Conservation (phyloP, 1,284 basidiomycete genomes). For the Cutaneotrichosporon cutaneum region DNA sequence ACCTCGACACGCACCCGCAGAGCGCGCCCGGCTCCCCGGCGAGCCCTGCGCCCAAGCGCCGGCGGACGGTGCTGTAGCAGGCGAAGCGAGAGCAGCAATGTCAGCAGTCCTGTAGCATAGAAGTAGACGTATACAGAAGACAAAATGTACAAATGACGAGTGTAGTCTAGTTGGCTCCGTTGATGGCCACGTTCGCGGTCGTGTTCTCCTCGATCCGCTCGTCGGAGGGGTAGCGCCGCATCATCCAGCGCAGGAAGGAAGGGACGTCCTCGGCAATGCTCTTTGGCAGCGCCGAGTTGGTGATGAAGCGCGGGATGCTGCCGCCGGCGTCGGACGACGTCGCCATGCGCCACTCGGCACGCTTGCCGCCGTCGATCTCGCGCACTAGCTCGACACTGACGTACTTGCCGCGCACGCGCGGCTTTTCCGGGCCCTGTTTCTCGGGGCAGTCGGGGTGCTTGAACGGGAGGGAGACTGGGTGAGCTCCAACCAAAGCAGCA, state of each 20-base stretch:
- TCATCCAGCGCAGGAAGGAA: conserved; percentile 48
- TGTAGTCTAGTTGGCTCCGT: background rate
- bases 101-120: conserved; percentile 5
- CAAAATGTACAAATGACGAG: conserved; percentile 5
- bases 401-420: conserved; percentile 48
- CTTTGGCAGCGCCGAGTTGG: conserved; percentile 43
- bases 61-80: conserved; percentile 5
- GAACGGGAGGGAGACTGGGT: conserved; percentile 47
- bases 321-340: conserved; percentile 51
- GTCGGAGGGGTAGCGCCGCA: conserved; percentile 5
- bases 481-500: background rate
- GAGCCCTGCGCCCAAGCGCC: conserved; percentile 11
- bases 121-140: background rate
- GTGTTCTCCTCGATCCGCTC: background rate
- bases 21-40: background rate
- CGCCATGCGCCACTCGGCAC: conserved; percentile 51
- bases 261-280: conserved; percentile 51
- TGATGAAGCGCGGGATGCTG: conserved; percentile 49
- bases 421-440: conserved; percentile 43
- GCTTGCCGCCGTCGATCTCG: conserved; percentile 34
- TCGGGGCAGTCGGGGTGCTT: conserved; percentile 42
- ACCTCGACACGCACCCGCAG: conserved; percentile 60
- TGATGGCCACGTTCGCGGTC: background rate
- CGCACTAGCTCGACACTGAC: conserved; percentile 47
- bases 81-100: background rate